These are phyloP conservation scores for Pyrus betulifolia DNA, from an alignment of 306 rosid species.

Conservation along the genomic window DNA sequence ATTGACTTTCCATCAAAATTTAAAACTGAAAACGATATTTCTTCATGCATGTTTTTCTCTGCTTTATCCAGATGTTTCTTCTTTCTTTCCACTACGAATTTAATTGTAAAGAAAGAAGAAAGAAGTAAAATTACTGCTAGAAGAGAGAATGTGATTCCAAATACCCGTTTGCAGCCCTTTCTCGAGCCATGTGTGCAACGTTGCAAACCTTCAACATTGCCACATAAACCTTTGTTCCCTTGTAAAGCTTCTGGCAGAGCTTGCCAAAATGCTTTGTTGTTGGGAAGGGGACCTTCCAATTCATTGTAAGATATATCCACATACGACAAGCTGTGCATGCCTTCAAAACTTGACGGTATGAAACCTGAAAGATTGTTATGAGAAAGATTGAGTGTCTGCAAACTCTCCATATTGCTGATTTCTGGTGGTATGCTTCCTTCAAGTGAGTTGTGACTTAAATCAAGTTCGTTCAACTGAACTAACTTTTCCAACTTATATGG, in stretches of 20 bases:
- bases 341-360: conserved; percentile 3
- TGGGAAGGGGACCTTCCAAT: background rate
- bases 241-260: background rate
- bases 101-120: background rate
- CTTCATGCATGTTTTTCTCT: background rate
- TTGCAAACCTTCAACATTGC: background rate
- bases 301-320: background rate
- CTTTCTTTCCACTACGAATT: no score
- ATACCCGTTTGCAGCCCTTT: background rate
- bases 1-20: background rate
- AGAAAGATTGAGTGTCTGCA: conserved; percentile 18
- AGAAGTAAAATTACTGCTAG: background rate
- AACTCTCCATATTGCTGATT: conserved; percentile 5
- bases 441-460: conserved; percentile 23
- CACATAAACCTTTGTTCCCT: background rate
- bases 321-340: background rate
- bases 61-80: background rate
- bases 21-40: background rate
- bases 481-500: conserved; percentile 14
- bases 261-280: background rate
- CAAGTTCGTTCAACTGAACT: conserved; percentile 3
- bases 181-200: background rate
- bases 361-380: conserved; percentile 21
- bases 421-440: conserved; percentile 12
- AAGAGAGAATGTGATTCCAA: background rate